Percentiles rank a stretch among this genome's conserved stretches.
Conservation (phyloP, 139 green algal species). For the Spirogloea muscicola region DNA sequence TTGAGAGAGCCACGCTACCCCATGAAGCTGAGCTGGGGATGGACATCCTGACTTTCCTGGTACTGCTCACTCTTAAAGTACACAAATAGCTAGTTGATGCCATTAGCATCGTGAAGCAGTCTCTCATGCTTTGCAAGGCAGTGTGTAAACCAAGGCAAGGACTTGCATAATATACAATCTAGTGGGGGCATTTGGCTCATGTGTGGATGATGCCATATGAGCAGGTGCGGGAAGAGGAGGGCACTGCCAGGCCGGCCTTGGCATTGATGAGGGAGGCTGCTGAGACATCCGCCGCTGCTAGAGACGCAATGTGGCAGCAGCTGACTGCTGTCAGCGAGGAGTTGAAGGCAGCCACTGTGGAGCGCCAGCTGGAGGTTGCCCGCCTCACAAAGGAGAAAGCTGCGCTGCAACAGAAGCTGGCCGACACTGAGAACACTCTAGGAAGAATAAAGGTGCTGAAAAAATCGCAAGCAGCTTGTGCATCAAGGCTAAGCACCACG, state of each 20-base stretch:
- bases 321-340: conserved; percentile 32
- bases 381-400: conserved; percentile 30
- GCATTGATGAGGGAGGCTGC: conserved; percentile 32
- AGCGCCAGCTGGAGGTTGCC: conserved; percentile 15
- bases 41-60: conserved; percentile 27
- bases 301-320: conserved; percentile 32
- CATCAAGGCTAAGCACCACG: too few relatives aligned
- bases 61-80: too few relatives aligned
- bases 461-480: too few relatives aligned
- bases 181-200: too few relatives aligned
- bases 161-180: too few relatives aligned
- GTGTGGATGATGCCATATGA: too few relatives aligned
- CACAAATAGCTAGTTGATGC: too few relatives aligned
- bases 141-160: too few relatives aligned
- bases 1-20: not conserved
- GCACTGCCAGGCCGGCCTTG: conserved; percentile 32
- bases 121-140: too few relatives aligned
- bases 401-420: conserved; percentile 33
- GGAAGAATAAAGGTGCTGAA: conserved; percentile 25
- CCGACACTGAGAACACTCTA: conserved; percentile 11
- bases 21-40: conserved; percentile 31
- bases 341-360: not conserved
- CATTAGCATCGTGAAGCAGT: too few relatives aligned
- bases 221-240: conserved; percentile 41
- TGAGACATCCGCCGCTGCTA: conserved; percentile 25